phyloP scores from a whole-genome alignment of 2,329 filamentous ascomycete genomes.

The Hypoxylon sp. region DNA sequence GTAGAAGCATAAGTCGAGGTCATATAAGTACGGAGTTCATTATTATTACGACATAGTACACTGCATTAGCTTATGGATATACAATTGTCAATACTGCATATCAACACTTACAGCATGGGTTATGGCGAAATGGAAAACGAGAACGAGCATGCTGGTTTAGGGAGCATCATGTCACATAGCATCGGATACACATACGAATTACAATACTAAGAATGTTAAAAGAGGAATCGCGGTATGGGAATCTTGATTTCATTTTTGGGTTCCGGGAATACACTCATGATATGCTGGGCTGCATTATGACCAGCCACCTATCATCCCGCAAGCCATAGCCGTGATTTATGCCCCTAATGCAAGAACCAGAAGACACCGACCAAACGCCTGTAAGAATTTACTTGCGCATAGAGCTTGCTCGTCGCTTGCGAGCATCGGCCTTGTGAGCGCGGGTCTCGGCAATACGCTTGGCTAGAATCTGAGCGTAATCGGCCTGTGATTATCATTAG shows the following conservation, averaged over 20 bases:
- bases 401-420: conserved; percentile 97
- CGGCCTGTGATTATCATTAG: conserved; percentile 77
- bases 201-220: conserved; percentile 19
- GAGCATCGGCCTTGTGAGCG: conserved; percentile 90
- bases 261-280: conserved; percentile 51
- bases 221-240: conserved; percentile 40
- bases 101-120: conserved; percentile 28
- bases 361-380: conserved; percentile 57
- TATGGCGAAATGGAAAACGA: conserved; percentile 40
- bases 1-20: conserved; percentile 40
- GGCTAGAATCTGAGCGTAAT: conserved; percentile 96
- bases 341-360: conserved; percentile 57
- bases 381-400: conserved; percentile 83
- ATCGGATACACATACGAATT: conserved; percentile 17
- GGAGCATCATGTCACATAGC: conserved; percentile 38
- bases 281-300: conserved; percentile 51
- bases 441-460: conserved; percentile 98
- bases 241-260: conserved; percentile 52
- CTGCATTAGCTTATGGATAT: conserved; percentile 26
- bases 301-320: conserved; percentile 47
- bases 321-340: conserved; percentile 52
- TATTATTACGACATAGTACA: conserved; percentile 21
- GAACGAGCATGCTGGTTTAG: conserved; percentile 14
- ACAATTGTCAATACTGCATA: conserved; percentile 25
- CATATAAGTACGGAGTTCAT: conserved; percentile 37